These are phyloP conservation scores for Crithidia brevicula DNA, from an alignment of 208 protist genomes.

Conservation along the genomic window DNA sequence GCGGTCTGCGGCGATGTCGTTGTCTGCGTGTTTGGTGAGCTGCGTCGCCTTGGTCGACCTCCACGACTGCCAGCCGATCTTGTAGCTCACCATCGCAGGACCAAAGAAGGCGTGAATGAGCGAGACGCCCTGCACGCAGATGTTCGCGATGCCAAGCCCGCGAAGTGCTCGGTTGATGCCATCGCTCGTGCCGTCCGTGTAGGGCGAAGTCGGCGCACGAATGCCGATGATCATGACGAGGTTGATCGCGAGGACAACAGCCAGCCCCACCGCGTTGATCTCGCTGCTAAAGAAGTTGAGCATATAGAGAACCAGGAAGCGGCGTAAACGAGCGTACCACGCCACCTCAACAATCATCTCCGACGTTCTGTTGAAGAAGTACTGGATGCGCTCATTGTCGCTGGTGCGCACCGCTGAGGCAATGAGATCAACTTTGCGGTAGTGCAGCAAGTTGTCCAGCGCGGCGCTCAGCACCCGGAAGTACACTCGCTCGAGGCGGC, in stretches of 20 bases:
- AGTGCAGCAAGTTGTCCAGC: constrained; percentile 41
- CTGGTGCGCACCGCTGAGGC: constrained; percentile 48
- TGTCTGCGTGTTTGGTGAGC: constrained; percentile 28
- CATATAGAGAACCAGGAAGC: constrained; percentile 33
- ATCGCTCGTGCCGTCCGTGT: constrained; percentile 26
- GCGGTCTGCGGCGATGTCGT: constrained; percentile 38
- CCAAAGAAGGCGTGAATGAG: constrained; percentile 45
- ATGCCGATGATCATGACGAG: constrained; percentile 54
- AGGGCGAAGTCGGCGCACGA: constrained; percentile 43
- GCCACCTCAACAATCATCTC: constrained; percentile 64
- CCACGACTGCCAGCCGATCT: constrained; percentile 49
- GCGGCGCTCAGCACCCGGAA: constrained; percentile 57
- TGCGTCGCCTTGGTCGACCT: constrained; percentile 26
- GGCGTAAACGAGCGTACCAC: constrained; percentile 45
- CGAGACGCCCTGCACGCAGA: constrained; percentile 47
- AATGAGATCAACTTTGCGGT: constrained; percentile 40
- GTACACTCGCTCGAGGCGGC: constrained; percentile 69
- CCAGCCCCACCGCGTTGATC: constrained; percentile 44
- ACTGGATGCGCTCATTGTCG: constrained; percentile 61
- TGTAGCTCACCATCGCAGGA: constrained; percentile 42
- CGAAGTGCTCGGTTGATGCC: constrained; percentile 31
- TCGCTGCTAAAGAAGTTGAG: constrained; percentile 51
- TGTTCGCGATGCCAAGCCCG: constrained; percentile 42
- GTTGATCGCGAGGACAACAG: constrained; percentile 57
- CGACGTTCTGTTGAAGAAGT: constrained; percentile 52